Evolutionary conservation across 441 rosid genomes (phyloP).

Genomic region (California macrophylla): DNA sequence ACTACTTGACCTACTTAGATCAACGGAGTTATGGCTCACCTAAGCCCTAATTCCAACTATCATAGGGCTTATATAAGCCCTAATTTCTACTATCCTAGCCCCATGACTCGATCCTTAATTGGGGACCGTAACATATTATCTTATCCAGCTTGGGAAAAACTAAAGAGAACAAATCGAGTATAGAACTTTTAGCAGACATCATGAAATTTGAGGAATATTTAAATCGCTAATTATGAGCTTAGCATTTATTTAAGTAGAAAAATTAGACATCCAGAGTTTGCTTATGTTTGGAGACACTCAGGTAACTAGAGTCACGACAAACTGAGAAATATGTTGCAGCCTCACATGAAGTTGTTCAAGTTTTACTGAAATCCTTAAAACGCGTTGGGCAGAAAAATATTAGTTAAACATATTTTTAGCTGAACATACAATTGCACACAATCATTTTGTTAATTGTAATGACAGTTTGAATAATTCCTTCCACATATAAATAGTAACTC

Average conservation of each 20-base stretch:
- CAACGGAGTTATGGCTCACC: no score
- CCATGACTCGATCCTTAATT: no score
- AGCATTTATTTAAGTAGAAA: not conserved
- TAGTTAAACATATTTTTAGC: not conserved
- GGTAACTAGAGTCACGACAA: no score
- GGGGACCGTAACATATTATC: not conserved
- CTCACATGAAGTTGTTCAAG: not conserved
- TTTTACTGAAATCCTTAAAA: not conserved
- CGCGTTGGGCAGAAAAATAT: not conserved
- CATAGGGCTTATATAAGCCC: no score
- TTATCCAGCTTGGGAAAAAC: not conserved
- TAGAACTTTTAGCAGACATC: not conserved
- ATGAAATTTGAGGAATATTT: not conserved
- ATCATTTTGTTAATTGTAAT: not conserved
- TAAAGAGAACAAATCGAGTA: not conserved
- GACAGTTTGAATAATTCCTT: not conserved
- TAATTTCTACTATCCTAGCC: no score
- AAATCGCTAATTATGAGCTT: not conserved
- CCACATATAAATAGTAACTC: not conserved
- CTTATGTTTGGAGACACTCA: no score
- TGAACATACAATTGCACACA: not conserved
- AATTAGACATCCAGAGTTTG: not conserved
- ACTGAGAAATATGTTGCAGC: no score
- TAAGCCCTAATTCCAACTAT: no score
- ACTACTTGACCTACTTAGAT: no score